These are phyloP conservation scores for Colletotrichum spinosum DNA, from an alignment of 2,329 filamentous ascomycete genomes.

Conservation along the genomic window DNA sequence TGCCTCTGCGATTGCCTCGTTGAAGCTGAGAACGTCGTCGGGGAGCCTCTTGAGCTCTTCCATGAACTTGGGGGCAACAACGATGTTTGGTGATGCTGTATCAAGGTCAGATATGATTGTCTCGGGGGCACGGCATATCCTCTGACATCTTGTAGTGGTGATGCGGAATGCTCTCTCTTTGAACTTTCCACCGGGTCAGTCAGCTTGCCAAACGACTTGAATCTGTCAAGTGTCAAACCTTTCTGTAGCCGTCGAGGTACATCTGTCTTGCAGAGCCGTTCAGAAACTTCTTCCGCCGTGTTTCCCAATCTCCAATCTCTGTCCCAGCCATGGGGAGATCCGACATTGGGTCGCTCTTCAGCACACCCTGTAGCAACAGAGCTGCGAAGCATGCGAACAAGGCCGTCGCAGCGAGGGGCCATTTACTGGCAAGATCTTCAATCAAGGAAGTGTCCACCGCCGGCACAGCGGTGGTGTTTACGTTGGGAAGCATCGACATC, in stretches of 20 bases:
- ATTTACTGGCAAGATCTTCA: conserved; percentile 10
- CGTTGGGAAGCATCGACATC: conserved; percentile 17
- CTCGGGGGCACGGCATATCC: accelerated
- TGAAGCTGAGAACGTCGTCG: conserved; percentile 46
- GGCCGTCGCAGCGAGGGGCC: conserved; percentile 19
- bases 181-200: conserved; percentile 40
- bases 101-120: not conserved
- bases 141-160: conserved; percentile 42
- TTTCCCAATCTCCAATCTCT: conserved; percentile 43
- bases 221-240: conserved; percentile 34
- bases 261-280: conserved; percentile 38
- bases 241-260: conserved; percentile 46
- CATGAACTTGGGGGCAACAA: conserved; percentile 46
- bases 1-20: conserved; percentile 43
- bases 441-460: conserved; percentile 16
- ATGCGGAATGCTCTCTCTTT: conserved; percentile 45
- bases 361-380: conserved; percentile 6
- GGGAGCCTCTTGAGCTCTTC: conserved; percentile 47
- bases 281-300: conserved; percentile 43
- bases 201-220: not conserved
- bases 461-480: conserved; percentile 11
- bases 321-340: conserved; percentile 42
- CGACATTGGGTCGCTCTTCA: conserved; percentile 20
- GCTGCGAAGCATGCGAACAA: conserved; percentile 13
- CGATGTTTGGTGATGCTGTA: conserved; percentile 42